A percentile compares a stretch with the other conserved stretches of the same genome.
These are phyloP conservation scores for Chaetomiaceae sp. DNA, from an alignment of 2,329 filamentous ascomycete species.

Conservation along the genomic window DNA sequence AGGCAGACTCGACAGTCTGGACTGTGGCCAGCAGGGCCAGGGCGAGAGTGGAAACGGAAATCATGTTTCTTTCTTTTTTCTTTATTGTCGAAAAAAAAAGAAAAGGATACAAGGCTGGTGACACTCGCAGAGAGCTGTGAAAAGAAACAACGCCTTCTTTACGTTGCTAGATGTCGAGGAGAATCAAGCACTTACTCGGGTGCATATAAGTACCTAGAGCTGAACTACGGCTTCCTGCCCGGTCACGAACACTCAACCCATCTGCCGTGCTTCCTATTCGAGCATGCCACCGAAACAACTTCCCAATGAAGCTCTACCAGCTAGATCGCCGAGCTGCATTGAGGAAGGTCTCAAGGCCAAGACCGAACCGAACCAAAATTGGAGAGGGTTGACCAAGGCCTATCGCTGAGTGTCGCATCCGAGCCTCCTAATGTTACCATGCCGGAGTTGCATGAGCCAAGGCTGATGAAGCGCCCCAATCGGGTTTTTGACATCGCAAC, in stretches of 20 bases:
- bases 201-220: not conserved
- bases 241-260: not conserved
- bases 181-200: not conserved
- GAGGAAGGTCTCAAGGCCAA: not conserved
- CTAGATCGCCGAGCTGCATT: conserved; percentile 1
- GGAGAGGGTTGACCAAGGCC: not conserved
- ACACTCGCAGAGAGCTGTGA: not conserved
- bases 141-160: not conserved
- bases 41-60: conserved; percentile 6
- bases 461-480: conserved; percentile 9
- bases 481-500: not conserved
- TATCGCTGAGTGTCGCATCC: not conserved
- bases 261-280: not conserved
- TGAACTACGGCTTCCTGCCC: not conserved
- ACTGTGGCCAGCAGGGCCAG: conserved; percentile 6
- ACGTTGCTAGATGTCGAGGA: not conserved
- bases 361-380: not conserved
- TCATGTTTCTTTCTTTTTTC: conserved; percentile 9
- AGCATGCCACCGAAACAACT: not conserved
- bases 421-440: conserved; percentile 1
- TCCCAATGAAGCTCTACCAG: conserved; percentile 6
- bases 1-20: conserved; percentile 9
- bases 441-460: not conserved
- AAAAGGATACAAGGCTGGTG: not conserved
- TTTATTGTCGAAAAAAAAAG: no score